Percentiles rank a stretch among this genome's conserved stretches.
These are phyloP conservation scores for Fusarium graminum DNA, from an alignment of 2,329 filamentous ascomycete genomes.

Conservation along the genomic window DNA sequence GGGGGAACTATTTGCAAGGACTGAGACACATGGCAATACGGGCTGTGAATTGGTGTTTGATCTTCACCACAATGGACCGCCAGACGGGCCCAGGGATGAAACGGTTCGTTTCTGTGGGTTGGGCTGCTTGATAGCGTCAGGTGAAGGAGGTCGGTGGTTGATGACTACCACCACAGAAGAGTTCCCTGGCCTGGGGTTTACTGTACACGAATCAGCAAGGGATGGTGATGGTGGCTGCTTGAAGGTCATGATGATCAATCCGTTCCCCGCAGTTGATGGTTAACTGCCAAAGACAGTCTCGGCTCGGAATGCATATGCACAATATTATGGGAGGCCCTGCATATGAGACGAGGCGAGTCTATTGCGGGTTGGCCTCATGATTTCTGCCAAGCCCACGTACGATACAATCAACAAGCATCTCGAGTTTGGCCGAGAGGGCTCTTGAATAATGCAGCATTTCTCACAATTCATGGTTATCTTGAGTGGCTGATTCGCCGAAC, in stretches of 20 bases:
- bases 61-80: conserved; percentile 12
- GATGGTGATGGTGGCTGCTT: conserved; percentile 7
- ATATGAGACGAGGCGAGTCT: conserved; percentile 14
- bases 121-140: conserved; percentile 35
- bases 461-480: not conserved
- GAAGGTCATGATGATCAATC: not conserved
- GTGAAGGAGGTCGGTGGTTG: conserved; percentile 37
- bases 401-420: conserved; percentile 6
- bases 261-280: conserved; percentile 5
- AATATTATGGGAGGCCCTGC: conserved; percentile 22
- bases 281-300: conserved; percentile 10
- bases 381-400: conserved; percentile 20
- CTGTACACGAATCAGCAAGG: conserved; percentile 25
- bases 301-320: conserved; percentile 29
- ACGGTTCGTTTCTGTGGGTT: conserved; percentile 26
- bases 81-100: conserved; percentile 28
- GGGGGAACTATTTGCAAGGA: conserved; percentile 20
- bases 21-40: conserved; percentile 36
- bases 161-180: conserved; percentile 7
- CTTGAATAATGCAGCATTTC: not conserved
- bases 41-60: conserved; percentile 19
- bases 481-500: conserved; percentile 34
- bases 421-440: not conserved
- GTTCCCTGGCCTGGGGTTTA: no score
- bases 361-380: conserved; percentile 17